Percentiles rank a stretch among this genome's conserved stretches.
Conservation (phyloP, 331 rosid species). For the Quercus lobata region DNA sequence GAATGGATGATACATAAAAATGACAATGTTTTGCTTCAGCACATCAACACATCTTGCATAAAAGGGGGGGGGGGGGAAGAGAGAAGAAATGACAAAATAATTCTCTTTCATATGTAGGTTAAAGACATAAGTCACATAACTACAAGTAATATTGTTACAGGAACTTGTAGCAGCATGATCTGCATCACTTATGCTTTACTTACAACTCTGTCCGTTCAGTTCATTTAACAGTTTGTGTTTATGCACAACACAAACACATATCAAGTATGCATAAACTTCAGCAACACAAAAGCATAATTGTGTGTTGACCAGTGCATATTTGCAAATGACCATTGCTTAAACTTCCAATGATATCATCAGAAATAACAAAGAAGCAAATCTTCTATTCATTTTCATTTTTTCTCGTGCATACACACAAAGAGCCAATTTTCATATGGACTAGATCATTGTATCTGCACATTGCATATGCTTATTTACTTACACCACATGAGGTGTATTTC, state of each 20-base stretch:
- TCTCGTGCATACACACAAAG: not conserved
- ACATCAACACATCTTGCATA: not conserved
- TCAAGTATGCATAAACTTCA: not conserved
- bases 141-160: not conserved
- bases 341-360: not conserved
- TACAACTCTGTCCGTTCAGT: not conserved
- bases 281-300: not conserved
- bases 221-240: not conserved
- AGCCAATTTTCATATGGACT: not conserved
- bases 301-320: not conserved
- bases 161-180: not conserved
- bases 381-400: no score
- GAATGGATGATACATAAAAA: not conserved
- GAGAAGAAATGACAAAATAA: not conserved
- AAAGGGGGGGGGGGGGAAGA: not conserved
- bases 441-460: not conserved
- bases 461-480: not conserved
- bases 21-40: conserved; percentile 3
- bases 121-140: not conserved
- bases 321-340: not conserved
- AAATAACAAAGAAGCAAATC: not conserved
- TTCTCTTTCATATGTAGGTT: not conserved
- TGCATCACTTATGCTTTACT: not conserved
- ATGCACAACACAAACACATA: not conserved
- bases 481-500: not conserved